Base-by-base conservation (phyloP, 768 basidiomycete genomes). In the Lentinula lateritia region DNA sequence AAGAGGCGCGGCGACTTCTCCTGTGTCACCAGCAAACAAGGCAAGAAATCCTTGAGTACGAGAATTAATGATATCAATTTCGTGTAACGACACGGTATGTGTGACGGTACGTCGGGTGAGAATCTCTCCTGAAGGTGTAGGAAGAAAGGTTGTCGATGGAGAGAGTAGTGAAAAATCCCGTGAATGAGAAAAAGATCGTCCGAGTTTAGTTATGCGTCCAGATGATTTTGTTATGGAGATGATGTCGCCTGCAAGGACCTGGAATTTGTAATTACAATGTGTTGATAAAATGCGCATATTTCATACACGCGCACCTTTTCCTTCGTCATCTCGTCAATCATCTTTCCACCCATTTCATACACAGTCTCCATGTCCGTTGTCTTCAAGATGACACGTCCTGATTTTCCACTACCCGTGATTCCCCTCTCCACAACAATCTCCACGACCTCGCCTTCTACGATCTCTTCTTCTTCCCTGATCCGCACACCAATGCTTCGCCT, bases 341-440 rank as follows among this genome's bases (percentile, higher is more conserved):
- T 98, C 82, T 98, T 99, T 54, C 89, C 93, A 10, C 97, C 97
- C 35, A 98, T 83, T 75, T 99, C 97, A 71, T 99, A 99, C 36
- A 99, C 90, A 5, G 97, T 98, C 78, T 98, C 97, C 97, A 99
- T 98, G 73, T 98, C 96, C 2, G 95, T 97, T 13, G 94, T 96
- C 75, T 98, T 98, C 68, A 99, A 90, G 0, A 97, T 98, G 63
- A 98, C 74, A 72, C 97, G 95, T 2, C 96, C 97, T 1, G 97
- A 98, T 77, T 98, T 98, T 4, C 95, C 97, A 0, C 95, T 93
- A 45, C 97, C 97, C 61, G 96, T 98, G 46, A 98, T 76, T 76
- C 93, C 95, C 48, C 95, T 83, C 78, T 99, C 97, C 62, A 99
- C 96, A 72, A 98, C 95, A 66, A 98, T 95, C 76, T 99, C 96